A percentile compares a stretch with the other conserved stretches of the same genome.
phyloP scores from a whole-genome alignment of 2,329 filamentous ascomycete species.

The Trichoderma endophyticum region DNA sequence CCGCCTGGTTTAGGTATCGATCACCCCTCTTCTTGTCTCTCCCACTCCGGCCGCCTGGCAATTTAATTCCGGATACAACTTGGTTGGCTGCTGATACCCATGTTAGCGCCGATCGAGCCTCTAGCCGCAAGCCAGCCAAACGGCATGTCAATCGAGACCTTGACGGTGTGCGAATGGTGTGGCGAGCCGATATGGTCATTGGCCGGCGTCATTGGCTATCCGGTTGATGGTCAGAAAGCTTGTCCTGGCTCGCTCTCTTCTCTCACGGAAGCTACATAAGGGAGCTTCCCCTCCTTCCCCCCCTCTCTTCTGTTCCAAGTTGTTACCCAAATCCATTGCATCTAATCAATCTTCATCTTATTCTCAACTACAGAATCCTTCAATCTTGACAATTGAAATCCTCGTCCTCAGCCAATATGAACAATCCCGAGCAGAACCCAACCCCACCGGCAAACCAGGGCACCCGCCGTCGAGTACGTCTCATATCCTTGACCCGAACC shows the following conservation, averaged over 20 bases:
- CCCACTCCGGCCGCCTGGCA: not conserved
- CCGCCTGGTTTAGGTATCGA: not conserved
- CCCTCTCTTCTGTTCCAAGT: not conserved
- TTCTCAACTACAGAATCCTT: not conserved
- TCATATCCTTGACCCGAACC: not conserved
- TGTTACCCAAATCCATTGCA: not conserved
- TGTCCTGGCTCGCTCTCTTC: constrained; percentile 4
- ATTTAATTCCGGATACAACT: not conserved
- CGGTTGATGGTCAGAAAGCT: constrained; percentile 17
- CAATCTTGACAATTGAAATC: not conserved
- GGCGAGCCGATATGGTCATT: constrained; percentile 12
- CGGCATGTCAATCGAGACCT: constrained; percentile 11
- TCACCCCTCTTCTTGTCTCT: not conserved
- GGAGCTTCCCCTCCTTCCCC: constrained; percentile 15
- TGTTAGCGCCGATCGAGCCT: constrained; percentile 18
- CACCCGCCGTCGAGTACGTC: constrained; percentile 31
- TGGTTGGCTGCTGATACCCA: not conserved
- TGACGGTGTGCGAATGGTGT: constrained; percentile 11
- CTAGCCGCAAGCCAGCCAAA: not conserved
- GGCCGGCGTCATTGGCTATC: constrained; percentile 15
- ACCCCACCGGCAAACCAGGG: constrained; percentile 19
- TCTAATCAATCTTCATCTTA: not conserved
- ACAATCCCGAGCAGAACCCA: constrained; percentile 27
- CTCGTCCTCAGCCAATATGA: constrained; percentile 1
- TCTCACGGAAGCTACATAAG: constrained; percentile 10